Base-by-base conservation (phyloP, 75 land plant genomes). In the Sequoiadendron giganteum region DNA sequence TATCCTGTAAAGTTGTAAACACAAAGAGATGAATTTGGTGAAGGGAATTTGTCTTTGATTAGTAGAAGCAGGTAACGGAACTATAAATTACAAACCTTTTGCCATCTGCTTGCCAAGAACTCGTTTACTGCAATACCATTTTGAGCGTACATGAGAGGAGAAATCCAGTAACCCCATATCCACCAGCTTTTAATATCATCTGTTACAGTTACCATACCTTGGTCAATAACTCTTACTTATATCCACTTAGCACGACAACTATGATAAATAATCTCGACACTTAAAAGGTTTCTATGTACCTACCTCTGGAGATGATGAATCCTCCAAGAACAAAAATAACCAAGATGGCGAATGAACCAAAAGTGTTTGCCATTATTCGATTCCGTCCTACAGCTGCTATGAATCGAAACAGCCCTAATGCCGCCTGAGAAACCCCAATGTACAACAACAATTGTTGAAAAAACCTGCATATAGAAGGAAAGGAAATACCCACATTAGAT, bases 141-240 rank as follows among this genome's bases (percentile, higher is more conserved):
- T 56, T 91, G 92, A 0, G 85, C 88, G 52, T 94, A 92, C 89
- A 90, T 90, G 52, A 95, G 42, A 54, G 95, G 95, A 9, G 94
- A 94, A 2, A 85, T 13, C 95, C 95, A 93, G 86, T 92, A 91
- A 79, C 90, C 94, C 95, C 95, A 94, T 47, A 90, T 90, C 95
- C 95, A 94, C 95, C 95, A 94, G 56, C 85, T 68, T 76, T 89
- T 90, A 10, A 94, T 75, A 68, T 87, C 77, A 15, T 88, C 93
- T 94, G 91, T 38, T 16, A 76, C 21, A 70, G 55, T 30, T 58
- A 76, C 49, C 56, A 34, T 21, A 25, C 39, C 5, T 38, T 38
- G 3, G 19, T 80, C 32, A 38, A 1, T 18, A 40, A 36, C 21
- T 80, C 18, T 39, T n/a, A 9, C 21, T 38, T 83, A 2, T 83